A percentile compares a stretch with the other conserved stretches of the same genome.
Evolutionary conservation across 2,329 filamentous ascomycete genomes (phyloP).

Genomic region (Talaromyces amestolkiae): DNA sequence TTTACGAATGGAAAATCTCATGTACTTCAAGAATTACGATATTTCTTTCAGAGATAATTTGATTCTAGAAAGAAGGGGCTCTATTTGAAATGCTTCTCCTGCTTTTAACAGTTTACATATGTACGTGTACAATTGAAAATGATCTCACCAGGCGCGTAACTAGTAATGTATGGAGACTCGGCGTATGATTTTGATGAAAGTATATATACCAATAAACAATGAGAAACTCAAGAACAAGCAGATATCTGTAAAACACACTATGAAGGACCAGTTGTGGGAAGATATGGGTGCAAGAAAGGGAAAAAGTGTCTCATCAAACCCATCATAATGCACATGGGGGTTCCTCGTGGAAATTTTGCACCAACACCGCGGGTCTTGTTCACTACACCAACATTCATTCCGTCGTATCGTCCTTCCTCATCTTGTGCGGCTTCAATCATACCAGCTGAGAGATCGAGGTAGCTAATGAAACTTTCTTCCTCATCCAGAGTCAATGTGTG

Average conservation of each 20-base stretch:
- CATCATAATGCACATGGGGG: conserved; percentile 32
- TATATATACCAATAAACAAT: background rate
- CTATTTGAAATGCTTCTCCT: background rate
- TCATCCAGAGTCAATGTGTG: conserved; percentile 42
- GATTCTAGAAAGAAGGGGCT: background rate
- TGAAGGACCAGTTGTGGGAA: conserved; percentile 23
- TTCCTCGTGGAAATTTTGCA: conserved; percentile 36
- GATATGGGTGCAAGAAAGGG: conserved; percentile 36
- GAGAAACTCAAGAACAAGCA: background rate
- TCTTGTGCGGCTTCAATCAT: conserved; percentile 52
- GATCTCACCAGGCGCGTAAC: background rate
- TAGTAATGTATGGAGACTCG: background rate
- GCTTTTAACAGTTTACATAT: background rate
- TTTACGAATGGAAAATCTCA: background rate
- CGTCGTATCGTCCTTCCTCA: conserved; percentile 26
- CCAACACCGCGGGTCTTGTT: conserved; percentile 26
- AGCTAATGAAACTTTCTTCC: conserved; percentile 42
- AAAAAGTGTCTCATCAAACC: conserved; percentile 34
- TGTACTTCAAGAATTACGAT: background rate
- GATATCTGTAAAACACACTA: background rate
- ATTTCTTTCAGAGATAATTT: background rate
- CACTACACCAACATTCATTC: conserved; percentile 25
- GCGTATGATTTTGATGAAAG: background rate
- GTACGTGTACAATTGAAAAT: background rate
- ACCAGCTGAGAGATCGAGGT: conserved; percentile 47